Evolutionary conservation across 345 rosid species (phyloP), one percentile per base, ranked within the genome.

Genomic region (Pseudoturritis turrita): DNA sequence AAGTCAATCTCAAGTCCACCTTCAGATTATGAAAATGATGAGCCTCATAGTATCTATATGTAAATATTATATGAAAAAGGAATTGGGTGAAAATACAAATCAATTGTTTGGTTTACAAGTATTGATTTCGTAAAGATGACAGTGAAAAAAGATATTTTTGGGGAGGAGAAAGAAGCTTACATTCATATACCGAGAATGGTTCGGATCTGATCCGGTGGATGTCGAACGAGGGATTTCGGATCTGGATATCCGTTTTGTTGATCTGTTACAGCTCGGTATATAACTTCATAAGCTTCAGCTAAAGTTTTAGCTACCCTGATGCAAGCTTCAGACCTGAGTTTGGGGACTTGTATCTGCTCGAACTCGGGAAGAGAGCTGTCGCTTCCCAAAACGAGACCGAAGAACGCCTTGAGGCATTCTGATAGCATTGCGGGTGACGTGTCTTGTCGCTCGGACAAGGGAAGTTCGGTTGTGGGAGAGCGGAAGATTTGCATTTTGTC

Each of bases 341-440:
- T 95, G 7, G 99, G 98, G 12, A 88, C 98, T 85, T 89, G 98
- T 77, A 95, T 75, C 80, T 80, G 96, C 84, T 95, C 96, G 46
- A 91, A 91, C 69, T 91, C 99, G 1, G 98, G 98, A 62, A 91
- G 84, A 49, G 92, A 81, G 70, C 86, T 84, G 79, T 86, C 97
- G 41, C 96, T 89, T 65, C 97, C 98, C 79, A 91, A 71, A 62
- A 91, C 80, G 46, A 91, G 87, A 49, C 94, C 94, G 47, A 95
- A 91, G 85, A 91, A 92, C 10, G 89, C 86, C 78, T 83, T 88
- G 72, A 95, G 82, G 72, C 92, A 86, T 63, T 88, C 96, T 0
- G 98, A 83, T 53, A 95, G 86, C 19, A 76, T 71, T 3, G 86
- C 68, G 0, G 93, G 88, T 44, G 86, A 81, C 11, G 91, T 89